Evolutionary conservation across 257 asterid species (phyloP).

Genomic region (Penstemon eatonii): DNA sequence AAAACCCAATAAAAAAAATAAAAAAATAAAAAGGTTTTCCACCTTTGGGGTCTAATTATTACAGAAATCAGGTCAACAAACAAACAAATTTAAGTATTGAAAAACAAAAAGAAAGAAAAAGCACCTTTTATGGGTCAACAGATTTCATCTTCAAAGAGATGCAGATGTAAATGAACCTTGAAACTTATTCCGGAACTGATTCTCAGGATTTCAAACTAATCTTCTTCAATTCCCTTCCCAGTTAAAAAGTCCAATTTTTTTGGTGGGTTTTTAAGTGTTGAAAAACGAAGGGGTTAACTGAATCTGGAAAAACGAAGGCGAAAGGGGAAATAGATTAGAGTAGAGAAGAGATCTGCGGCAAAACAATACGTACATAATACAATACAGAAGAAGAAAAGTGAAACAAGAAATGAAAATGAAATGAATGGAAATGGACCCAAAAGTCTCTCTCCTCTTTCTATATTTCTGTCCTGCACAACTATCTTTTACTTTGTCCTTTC

Average conservation of each 20-base stretch:
- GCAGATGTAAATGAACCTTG: slow-evolving; percentile 2
- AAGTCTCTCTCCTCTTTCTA: slow-evolving; percentile 24
- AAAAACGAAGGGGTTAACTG: no score
- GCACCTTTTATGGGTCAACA: slow-evolving; percentile 30
- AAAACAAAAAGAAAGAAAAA: background rate
- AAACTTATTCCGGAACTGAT: no score
- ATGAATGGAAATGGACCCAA: slow-evolving; percentile 30
- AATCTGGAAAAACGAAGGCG: slow-evolving; percentile 7
- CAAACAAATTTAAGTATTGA: background rate
- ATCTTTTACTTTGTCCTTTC: slow-evolving; percentile 24
- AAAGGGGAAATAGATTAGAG: background rate
- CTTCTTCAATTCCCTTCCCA: background rate
- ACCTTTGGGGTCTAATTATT: slow-evolving; percentile 1
- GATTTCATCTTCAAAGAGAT: slow-evolving; percentile 28
- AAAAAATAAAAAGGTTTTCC: background rate
- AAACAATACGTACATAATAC: background rate
- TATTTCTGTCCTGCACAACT: slow-evolving; percentile 15
- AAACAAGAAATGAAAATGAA: slow-evolving; percentile 4
- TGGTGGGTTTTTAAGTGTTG: slow-evolving; percentile 4
- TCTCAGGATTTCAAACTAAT: no score
- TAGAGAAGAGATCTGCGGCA: slow-evolving; percentile 36
- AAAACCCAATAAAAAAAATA: background rate
- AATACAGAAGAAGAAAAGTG: background rate
- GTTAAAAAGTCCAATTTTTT: background rate
- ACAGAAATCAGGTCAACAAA: background rate